phyloP scores from a whole-genome alignment of 2,329 filamentous ascomycete genomes.

The Phaeosphaeriaceae sp. region DNA sequence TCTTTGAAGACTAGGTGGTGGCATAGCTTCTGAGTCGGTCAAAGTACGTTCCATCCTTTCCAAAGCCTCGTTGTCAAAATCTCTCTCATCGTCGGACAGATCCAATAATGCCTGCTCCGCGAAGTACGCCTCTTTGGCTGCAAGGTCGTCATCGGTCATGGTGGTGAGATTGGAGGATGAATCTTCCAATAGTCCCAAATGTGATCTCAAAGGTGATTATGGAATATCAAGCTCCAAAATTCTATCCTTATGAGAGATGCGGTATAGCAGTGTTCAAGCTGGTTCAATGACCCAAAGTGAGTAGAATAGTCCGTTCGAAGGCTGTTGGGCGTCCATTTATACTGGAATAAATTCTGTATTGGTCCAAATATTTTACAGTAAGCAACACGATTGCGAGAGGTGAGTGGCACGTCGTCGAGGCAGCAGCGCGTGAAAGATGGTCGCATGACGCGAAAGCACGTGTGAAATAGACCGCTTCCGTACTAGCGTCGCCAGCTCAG shows the following conservation, averaged over 20 bases:
- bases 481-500: constrained; percentile 19
- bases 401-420: constrained; percentile 13
- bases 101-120: constrained; percentile 38
- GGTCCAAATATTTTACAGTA: not conserved
- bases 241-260: not conserved
- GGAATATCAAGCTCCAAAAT: not conserved
- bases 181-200: too few relatives aligned
- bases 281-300: not conserved
- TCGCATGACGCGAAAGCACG: constrained; percentile 29
- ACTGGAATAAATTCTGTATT: not conserved
- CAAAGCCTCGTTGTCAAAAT: constrained; percentile 18
- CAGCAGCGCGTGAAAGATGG: constrained; percentile 20
- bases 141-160: constrained; percentile 34
- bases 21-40: constrained; percentile 27
- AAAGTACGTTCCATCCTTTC: constrained; percentile 27
- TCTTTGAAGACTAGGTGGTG: constrained; percentile 18
- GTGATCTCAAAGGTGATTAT: not conserved
- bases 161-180: not conserved
- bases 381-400: constrained; percentile 9
- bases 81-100: constrained; percentile 36
- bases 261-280: not conserved
- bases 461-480: constrained; percentile 17
- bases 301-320: not conserved
- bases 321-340: constrained; percentile 8
- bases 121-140: constrained; percentile 39